Percentiles rank a stretch among this genome's conserved stretches.
Conservation (phyloP, 768 basidiomycete genomes). For the Sporobolomyces pararoseus region DNA sequence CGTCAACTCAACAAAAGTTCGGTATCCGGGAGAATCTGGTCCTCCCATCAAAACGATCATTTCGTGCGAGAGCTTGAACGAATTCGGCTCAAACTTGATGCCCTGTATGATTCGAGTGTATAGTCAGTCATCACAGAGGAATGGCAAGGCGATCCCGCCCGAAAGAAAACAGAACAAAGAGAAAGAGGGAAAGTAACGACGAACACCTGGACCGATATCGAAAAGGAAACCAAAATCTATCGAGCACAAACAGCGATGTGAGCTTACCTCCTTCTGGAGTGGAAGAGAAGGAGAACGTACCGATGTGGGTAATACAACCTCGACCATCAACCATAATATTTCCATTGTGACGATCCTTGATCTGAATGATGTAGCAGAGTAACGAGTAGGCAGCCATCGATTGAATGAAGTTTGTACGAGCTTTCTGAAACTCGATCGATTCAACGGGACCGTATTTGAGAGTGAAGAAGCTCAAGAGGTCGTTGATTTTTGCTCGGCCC, state of each 20-base stretch:
- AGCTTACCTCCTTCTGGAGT: not conserved
- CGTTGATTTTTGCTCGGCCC: conserved; percentile 97
- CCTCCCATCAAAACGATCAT: conserved; percentile 99
- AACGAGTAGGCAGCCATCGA: conserved; percentile 99
- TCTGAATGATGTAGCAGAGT: conserved; percentile 94
- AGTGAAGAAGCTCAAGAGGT: conserved; percentile 87
- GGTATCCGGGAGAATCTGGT: conserved; percentile 85
- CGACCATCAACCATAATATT: conserved; percentile 99
- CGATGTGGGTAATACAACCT: conserved; percentile 93
- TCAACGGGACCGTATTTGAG: conserved; percentile 89
- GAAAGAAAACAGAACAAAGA: not conserved
- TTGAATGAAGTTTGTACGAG: conserved; percentile 92
- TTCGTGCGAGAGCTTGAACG: conserved; percentile 98
- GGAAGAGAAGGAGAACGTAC: conserved; percentile 55
- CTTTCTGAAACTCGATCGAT: conserved; percentile 81
- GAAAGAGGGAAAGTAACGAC: conserved; percentile 36
- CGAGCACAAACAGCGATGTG: conserved; percentile 10
- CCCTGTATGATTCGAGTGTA: conserved; percentile 56
- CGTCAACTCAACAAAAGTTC: conserved; percentile 85
- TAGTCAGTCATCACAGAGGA: not conserved
- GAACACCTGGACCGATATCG: conserved; percentile 84
- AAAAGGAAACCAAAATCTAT: conserved; percentile 94
- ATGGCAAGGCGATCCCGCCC: no score
- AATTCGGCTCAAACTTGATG: conserved; percentile 96
- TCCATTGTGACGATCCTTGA: conserved; percentile 98